phyloP scores from a whole-genome alignment of 495 filamentous ascomycete genomes.

The Poronia punctata region DNA sequence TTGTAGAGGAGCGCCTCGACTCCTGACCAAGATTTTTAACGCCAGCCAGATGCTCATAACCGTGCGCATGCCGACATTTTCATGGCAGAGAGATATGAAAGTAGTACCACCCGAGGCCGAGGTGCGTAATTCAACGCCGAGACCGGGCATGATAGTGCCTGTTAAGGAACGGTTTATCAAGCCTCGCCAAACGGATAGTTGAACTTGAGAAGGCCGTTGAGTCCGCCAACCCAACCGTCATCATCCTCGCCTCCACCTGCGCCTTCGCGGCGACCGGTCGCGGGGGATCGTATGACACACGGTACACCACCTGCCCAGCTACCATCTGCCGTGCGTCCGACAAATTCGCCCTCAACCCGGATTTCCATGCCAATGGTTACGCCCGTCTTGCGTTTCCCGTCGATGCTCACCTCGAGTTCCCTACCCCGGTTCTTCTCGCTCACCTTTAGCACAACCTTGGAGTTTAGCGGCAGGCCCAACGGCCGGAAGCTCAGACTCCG shows the following conservation, averaged over 20 bases:
- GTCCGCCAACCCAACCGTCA: slow-evolving; percentile 92
- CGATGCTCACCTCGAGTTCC: slow-evolving; percentile 82
- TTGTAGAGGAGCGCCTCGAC: too few relatives aligned
- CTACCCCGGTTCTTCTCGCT: slow-evolving; percentile 76
- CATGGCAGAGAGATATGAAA: too few relatives aligned
- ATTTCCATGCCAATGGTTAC: slow-evolving; percentile 80
- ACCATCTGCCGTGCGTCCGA: slow-evolving; percentile 46
- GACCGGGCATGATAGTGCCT: too few relatives aligned
- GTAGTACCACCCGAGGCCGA: too few relatives aligned
- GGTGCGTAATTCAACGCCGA: too few relatives aligned
- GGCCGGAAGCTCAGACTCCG: slow-evolving; percentile 88
- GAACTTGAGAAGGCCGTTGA: slow-evolving; percentile 93
- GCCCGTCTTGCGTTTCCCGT: slow-evolving; percentile 68
- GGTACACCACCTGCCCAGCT: slow-evolving; percentile 61
- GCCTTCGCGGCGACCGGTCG: slow-evolving; percentile 32
- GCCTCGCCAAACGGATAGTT: slow-evolving; percentile 91
- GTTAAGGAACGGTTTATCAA: too few relatives aligned
- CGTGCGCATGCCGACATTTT: too few relatives aligned
- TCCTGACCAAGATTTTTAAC: too few relatives aligned
- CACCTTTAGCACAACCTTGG: slow-evolving; percentile 72
- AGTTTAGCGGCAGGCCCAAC: slow-evolving; percentile 79
- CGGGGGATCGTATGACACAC: slow-evolving; percentile 52
- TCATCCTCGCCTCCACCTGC: slow-evolving; percentile 59
- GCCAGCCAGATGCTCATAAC: too few relatives aligned
- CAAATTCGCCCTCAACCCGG: slow-evolving; percentile 74